Evolutionary conservation across 768 basidiomycete genomes (phyloP).

Genomic region (Rhodotorula toruloides): DNA sequence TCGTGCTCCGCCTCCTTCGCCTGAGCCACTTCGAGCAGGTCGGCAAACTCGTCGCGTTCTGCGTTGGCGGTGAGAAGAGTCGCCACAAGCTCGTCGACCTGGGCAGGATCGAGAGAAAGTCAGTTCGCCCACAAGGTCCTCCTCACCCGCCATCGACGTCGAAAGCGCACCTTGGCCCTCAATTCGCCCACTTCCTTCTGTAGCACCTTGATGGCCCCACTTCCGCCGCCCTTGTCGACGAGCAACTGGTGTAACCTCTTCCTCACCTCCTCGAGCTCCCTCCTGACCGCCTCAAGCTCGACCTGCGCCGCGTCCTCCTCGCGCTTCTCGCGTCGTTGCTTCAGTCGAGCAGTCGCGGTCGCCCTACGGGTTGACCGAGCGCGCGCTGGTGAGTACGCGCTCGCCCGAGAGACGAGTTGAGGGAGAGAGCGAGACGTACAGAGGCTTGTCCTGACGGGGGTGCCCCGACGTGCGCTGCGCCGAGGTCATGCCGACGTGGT

Average conservation of each 20-base stretch:
- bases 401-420: too few species aligned
- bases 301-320: not conserved
- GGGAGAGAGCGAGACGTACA: too few species aligned
- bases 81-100: not conserved
- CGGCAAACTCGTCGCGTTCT: not conserved
- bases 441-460: too few species aligned
- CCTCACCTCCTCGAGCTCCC: not conserved
- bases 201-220: not conserved
- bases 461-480: too few species aligned
- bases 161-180: not conserved
- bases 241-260: not conserved
- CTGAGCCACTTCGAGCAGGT: too few species aligned
- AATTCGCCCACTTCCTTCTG: constrained; percentile 2
- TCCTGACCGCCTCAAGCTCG: not conserved
- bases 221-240: constrained; percentile 1
- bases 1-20: too few species aligned
- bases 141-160: too few species aligned
- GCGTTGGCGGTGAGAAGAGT: not conserved
- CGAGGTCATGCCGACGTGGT: too few species aligned
- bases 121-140: not conserved
- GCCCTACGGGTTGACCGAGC: not conserved
- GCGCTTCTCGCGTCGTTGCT: not conserved
- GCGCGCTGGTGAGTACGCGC: not conserved
- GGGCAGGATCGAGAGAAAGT: not conserved
- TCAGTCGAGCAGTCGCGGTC: not conserved